Evolutionary conservation across 805 yeast genomes (phyloP).

Genomic region (Maudiozyma barnettii): DNA sequence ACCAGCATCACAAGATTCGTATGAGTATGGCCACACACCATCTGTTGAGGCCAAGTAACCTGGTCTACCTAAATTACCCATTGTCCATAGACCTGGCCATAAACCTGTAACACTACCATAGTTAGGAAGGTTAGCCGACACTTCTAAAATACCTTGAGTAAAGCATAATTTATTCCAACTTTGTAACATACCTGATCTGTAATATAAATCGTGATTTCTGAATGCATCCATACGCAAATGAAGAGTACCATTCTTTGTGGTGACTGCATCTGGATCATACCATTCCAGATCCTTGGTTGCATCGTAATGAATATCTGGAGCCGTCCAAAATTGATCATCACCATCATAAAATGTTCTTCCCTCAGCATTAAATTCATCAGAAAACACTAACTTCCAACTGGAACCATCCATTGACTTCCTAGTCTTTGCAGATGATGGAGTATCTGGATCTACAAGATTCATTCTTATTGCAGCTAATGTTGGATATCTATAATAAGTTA

Average conservation of each 20-base stretch:
- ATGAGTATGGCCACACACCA: conserved; percentile 93
- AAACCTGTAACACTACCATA: conserved; percentile 70
- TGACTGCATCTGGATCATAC: conserved; percentile 87
- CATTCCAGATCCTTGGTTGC: conserved; percentile 89
- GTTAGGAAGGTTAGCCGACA: conserved; percentile 71
- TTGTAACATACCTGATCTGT: conserved; percentile 88
- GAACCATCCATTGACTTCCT: conserved; percentile 52
- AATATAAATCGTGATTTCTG: conserved; percentile 65
- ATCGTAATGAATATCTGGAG: conserved; percentile 71
- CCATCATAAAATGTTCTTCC: conserved; percentile 87
- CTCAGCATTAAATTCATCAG: conserved; percentile 83
- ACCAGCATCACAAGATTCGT: conserved; percentile 84
- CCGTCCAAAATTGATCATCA: conserved; percentile 88
- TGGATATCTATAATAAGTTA: conserved; percentile 44
- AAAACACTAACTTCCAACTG: conserved; percentile 67
- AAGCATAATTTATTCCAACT: conserved; percentile 88
- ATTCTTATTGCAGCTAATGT: conserved; percentile 43
- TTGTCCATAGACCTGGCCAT: conserved; percentile 96
- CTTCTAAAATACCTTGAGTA: conserved; percentile 72
- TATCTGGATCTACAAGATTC: conserved; percentile 50
- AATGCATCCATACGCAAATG: conserved; percentile 69
- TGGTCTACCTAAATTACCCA: conserved; percentile 89
- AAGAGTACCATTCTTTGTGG: conserved; percentile 66
- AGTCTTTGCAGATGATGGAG: conserved; percentile 42
- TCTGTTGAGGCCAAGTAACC: conserved; percentile 82